Percentiles rank a stretch among this genome's conserved stretches.
phyloP scores from a whole-genome alignment of 371 early-diverging fungal genomes.

The Rhizopus stolonifer region DNA sequence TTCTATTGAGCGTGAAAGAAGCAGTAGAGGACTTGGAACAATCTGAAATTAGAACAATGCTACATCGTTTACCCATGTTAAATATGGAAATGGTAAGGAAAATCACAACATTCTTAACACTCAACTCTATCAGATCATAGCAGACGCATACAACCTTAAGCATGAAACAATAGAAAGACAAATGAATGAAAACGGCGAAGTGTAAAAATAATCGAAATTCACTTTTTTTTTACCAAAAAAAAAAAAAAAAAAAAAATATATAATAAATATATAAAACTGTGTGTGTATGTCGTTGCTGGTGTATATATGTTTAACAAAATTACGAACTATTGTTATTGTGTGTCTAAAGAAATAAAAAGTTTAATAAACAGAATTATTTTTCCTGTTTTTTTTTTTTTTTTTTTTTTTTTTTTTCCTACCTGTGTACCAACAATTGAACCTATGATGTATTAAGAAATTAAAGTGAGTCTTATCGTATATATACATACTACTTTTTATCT shows the following conservation, averaged over 20 bases:
- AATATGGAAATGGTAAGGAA: conserved; percentile 69
- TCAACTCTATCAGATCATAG: conserved; percentile 19
- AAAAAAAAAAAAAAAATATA: no score
- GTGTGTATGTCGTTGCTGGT: no score
- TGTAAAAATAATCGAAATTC: conserved; percentile 11
- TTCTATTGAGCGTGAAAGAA: conserved; percentile 67
- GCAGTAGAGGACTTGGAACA: conserved; percentile 89
- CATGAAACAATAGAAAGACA: conserved; percentile 33
- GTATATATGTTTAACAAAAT: no score
- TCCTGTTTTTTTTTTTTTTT: not conserved
- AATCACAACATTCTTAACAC: not conserved
- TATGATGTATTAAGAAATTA: not conserved
- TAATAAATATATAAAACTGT: no score
- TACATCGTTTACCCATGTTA: conserved; percentile 75
- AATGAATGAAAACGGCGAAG: conserved; percentile 31
- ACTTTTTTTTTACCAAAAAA: not conserved
- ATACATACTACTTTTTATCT: not conserved
- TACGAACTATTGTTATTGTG: not conserved
- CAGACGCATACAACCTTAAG: conserved; percentile 31
- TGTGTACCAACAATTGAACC: conserved; percentile 51
- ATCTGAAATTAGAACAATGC: conserved; percentile 83
- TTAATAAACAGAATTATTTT: no score
- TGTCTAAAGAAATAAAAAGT: not conserved
- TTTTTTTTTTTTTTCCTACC: conserved; percentile 16
- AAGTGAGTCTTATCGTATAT: no score